Evolutionary conservation across 371 early-diverging fungal genomes (phyloP).

Genomic region (Mortierella polycephala): DNA sequence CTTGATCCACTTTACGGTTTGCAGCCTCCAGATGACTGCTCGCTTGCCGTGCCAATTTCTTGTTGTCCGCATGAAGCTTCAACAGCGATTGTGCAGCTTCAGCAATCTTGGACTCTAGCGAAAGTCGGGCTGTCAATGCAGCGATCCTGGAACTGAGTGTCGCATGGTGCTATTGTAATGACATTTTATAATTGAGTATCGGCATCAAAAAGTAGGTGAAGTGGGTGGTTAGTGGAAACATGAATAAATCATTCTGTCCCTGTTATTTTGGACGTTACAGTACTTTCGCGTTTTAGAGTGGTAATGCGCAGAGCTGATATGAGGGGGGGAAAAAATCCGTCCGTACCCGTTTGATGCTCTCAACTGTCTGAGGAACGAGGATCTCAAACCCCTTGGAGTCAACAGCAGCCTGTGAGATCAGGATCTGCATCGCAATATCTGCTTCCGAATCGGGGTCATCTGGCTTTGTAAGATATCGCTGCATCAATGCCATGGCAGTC

Average conservation of each 20-base stretch:
- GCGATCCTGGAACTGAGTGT: conserved; percentile 57
- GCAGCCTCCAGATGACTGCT: conserved; percentile 68
- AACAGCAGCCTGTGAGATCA: conserved; percentile 71
- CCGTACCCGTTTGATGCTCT: conserved; percentile 62
- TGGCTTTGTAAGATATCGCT: conserved; percentile 33
- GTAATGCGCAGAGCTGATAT: not conserved
- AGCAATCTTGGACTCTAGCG: conserved; percentile 73
- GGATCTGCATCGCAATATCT: conserved; percentile 65
- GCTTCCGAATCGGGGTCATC: conserved; percentile 59
- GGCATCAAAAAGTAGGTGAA: not conserved
- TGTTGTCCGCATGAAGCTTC: conserved; percentile 61
- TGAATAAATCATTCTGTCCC: not conserved
- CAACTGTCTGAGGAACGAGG: conserved; percentile 65
- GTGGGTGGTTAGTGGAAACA: no score
- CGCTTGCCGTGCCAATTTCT: conserved; percentile 59
- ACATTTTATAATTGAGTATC: not conserved
- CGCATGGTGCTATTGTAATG: conserved; percentile 53
- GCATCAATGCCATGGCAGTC: conserved; percentile 53
- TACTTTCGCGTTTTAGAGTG: not conserved
- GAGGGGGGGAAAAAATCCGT: not conserved
- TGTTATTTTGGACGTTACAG: not conserved
- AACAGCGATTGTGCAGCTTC: conserved; percentile 74
- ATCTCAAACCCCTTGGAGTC: conserved; percentile 69
- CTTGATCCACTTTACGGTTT: conserved; percentile 72
- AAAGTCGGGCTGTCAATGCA: conserved; percentile 65